Base-by-base conservation (phyloP, 139 green algal genomes). In the Closterium sp. region DNA sequence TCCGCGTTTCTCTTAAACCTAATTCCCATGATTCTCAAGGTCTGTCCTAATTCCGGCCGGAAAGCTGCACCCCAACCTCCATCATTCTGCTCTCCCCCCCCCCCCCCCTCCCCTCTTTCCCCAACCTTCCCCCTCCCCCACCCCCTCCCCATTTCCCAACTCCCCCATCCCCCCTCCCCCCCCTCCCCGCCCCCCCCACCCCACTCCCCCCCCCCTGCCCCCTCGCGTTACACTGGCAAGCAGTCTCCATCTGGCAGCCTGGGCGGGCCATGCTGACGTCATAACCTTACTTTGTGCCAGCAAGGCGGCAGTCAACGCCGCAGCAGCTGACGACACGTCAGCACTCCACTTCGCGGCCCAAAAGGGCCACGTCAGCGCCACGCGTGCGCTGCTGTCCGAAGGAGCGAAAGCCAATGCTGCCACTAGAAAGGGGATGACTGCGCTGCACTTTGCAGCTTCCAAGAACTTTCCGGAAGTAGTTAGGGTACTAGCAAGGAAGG, bases 291-390 rank as follows among this genome's bases (percentile, higher is more conserved):
- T 94, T 4, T 94, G 91, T 25, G 43, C 93, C 33, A 34, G 34
- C 38, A 33, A 84, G 19, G 91, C 89, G 21, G 92, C 32, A 23
- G 92, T 94, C 28, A 34, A 35, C 81, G 85, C 85, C 0, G 81
- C 38, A 28, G 92, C 92, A 3, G 55, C 83, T 2, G 92, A 94
- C 81, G 92, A 94, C 32, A 94, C 92, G 84, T 83, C 84, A 32
- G 91, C 92, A 32, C 84, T 94, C 4, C 92, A 94, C 55, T 94
- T 94, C 84, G 92, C 92, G 30, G 69, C 76, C 28, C 92, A 94
- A 91, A 94, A 94, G 69, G 92, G 92, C 36, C 91, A 94, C 87
- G 30, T 86, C 43, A 34, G 33, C 19, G 76, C 35, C 28, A 87
- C 92, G 32, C 86, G 85, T n/a, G 36, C 25, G 3, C 91, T 94